phyloP scores from a whole-genome alignment of 352 stramenopile species.

The Pythium grandisporangium region DNA sequence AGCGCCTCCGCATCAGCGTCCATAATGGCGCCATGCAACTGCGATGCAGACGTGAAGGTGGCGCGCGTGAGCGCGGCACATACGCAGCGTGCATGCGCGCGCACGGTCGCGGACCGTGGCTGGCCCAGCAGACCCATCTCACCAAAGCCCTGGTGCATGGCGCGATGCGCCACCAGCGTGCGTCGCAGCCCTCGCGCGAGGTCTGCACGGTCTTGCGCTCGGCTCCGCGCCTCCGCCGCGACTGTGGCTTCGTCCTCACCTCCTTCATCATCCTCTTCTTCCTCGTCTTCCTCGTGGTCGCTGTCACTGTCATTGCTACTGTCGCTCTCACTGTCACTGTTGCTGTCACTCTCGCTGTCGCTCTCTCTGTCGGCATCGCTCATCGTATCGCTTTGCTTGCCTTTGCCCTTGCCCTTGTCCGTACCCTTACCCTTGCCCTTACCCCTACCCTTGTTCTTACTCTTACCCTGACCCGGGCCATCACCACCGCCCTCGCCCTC shows the following conservation, averaged over 20 bases:
- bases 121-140: slow-evolving; percentile 71
- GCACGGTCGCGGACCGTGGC: slow-evolving; percentile 35
- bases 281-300: neutral
- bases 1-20: slow-evolving; percentile 46
- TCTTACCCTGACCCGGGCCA: no score
- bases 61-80: slow-evolving; percentile 42
- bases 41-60: slow-evolving; percentile 30
- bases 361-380: no score
- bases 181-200: slow-evolving; percentile 2
- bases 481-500: no score
- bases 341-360: neutral
- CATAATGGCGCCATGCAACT: slow-evolving; percentile 18
- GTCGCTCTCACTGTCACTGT: neutral
- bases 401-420: no score
- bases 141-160: slow-evolving; percentile 58
- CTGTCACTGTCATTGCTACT: neutral
- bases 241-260: no score
- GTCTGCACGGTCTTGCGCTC: no score
- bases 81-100: slow-evolving; percentile 21
- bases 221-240: neutral
- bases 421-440: no score
- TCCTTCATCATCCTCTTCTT: no score
- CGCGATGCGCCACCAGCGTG: slow-evolving; percentile 43
- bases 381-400: no score
- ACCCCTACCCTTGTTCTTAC: no score